Percentiles rank a stretch among this genome's conserved stretches.
Conservation (phyloP, 2,329 filamentous ascomycete genomes). For the Teratosphaeria zuluensis region DNA sequence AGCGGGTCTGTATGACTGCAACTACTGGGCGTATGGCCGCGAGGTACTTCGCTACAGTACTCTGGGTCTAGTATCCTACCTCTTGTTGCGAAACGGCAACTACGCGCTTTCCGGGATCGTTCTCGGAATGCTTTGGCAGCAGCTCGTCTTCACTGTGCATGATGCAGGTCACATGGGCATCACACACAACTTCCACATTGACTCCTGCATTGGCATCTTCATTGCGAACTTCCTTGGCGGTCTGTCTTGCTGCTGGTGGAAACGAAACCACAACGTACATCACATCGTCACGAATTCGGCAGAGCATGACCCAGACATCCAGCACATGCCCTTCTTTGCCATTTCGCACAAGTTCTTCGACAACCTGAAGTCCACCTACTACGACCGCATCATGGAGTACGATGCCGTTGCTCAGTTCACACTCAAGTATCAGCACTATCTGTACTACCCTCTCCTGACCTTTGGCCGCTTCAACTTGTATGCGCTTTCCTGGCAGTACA, state of each 20-base stretch:
- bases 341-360: conserved; percentile 57
- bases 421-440: conserved; percentile 53
- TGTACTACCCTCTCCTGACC: conserved; percentile 57
- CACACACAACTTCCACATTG: conserved; percentile 76
- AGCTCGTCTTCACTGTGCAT: conserved; percentile 86
- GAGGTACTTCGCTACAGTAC: conserved; percentile 64
- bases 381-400: conserved; percentile 55
- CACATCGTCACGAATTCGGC: conserved; percentile 93
- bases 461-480: conserved; percentile 67
- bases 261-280: conserved; percentile 89
- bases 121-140: conserved; percentile 83
- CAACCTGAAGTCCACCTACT: conserved; percentile 54
- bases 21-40: conserved; percentile 67
- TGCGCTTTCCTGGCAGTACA: conserved; percentile 55
- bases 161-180: conserved; percentile 97
- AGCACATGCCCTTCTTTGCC: conserved; percentile 61
- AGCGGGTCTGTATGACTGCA: conserved; percentile 74
- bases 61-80: conserved; percentile 54
- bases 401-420: conserved; percentile 51
- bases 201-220: conserved; percentile 78
- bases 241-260: conserved; percentile 93
- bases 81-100: conserved; percentile 33
- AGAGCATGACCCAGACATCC: conserved; percentile 92
- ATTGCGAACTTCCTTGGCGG: conserved; percentile 86
- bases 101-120: conserved; percentile 58